Base-by-base conservation (phyloP, 2,329 filamentous ascomycete genomes). In the Hyphodiscus sp. region DNA sequence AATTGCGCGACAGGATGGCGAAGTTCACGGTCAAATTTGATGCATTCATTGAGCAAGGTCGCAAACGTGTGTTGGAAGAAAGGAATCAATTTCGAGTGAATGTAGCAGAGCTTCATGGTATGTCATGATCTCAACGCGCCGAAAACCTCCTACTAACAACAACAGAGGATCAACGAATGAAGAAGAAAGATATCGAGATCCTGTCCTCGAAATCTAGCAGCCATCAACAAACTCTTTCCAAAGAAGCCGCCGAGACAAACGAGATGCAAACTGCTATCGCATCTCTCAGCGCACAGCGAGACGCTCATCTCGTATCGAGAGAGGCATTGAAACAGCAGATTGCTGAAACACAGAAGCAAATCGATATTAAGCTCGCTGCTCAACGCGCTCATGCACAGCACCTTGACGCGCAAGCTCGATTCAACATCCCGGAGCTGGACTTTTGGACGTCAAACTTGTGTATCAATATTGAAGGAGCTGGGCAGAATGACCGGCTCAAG, bases 391-490 rank as follows among this genome's bases (percentile, higher is more conserved):
- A 89, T 68, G 83, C 87, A 47, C 79, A 82, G 58, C 84, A 89
- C 62, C 76, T 95, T 41, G 89, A 95, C 64, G 81, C 86, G 1
- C 92, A 97, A 73, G 82, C 87, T 51, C 82, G 90, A 33, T 88
- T 92, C 71, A 97, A 99, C 71, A 81, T 89, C 44, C 94, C 94
- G 0, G 94, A 99, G 74, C 78, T 99, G 45, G 88, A 91, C 62
- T 97, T 97, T 68, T 99, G 94, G 94, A 88, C 95, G 69, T 87
- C 86, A 51, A 94, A 92, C 68, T 75, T 99, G 55, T 91, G 92
- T 54, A 71, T 97, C 67, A 78, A 87, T 56, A 95, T 99, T 66
- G 92, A 97, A 67, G 92, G 92, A 1, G 88, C 89, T 0, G 91
- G 89, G 1, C 81, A 82, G 66, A 85, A 89, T 58, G 91, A 96